These are phyloP conservation scores for Henckelia pumila DNA, from an alignment of 257 asterid genomes.

Conservation along the genomic window DNA sequence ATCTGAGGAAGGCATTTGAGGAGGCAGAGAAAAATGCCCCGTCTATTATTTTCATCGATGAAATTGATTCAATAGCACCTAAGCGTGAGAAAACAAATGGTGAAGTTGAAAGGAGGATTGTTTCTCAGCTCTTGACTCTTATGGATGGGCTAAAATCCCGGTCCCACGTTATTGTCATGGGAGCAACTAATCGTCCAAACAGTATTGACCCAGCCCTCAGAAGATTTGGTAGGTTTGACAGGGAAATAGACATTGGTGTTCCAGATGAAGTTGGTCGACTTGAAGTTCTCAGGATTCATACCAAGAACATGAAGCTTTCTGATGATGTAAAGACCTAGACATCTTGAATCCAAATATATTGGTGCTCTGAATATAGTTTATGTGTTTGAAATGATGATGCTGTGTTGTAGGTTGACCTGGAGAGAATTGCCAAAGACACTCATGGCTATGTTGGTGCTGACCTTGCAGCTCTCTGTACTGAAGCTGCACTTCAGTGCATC, in stretches of 20 bases:
- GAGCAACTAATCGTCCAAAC: conserved; percentile 62
- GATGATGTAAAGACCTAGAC: conserved; percentile 38
- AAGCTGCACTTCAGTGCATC: conserved; percentile 65
- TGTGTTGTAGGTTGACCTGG: conserved; percentile 46
- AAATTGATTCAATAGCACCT: conserved; percentile 63
- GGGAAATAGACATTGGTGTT: conserved; percentile 65
- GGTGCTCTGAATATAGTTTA: not conserved
- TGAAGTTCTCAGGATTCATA: conserved; percentile 62
- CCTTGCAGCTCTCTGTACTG: conserved; percentile 63
- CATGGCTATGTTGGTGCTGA: conserved; percentile 64
- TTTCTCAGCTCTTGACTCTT: conserved; percentile 52
- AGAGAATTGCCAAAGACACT: conserved; percentile 47
- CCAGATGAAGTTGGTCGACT: conserved; percentile 67
- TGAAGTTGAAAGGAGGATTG: conserved; percentile 64
- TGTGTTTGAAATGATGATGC: not conserved
- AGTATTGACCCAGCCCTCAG: conserved; percentile 63
- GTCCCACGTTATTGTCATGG: conserved; percentile 57
- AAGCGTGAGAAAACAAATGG: conserved; percentile 64
- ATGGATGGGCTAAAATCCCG: conserved; percentile 62
- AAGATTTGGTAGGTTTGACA: conserved; percentile 62
- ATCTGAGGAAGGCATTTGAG: conserved; percentile 63
- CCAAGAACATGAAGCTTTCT: conserved; percentile 60
- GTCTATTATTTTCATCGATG: conserved; percentile 54
- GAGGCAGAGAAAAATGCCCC: conserved; percentile 71
- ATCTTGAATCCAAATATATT: too few relatives aligned